Base-by-base conservation (phyloP, 495 filamentous ascomycete species). In the Physcia stellaris region DNA sequence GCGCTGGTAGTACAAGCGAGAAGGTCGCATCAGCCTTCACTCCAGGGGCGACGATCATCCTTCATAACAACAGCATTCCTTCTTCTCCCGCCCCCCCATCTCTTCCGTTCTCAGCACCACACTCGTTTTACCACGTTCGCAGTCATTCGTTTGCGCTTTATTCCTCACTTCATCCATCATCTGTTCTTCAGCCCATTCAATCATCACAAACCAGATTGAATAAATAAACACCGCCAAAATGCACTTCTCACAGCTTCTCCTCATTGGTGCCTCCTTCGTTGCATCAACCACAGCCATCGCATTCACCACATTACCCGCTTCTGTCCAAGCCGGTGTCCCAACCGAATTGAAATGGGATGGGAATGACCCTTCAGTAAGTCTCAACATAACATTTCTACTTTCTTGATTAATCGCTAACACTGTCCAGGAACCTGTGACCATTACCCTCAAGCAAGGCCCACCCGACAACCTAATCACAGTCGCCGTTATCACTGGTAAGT, bases 381-480 rank as follows among this genome's bases (percentile, higher is more conserved):
- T 28, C 9, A 9, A 4, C 10, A 31, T 13, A 16, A 15, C 24
- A 24, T 1, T 32, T n/a, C 12, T 13, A 26, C 4, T 13, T 7
- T 23, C 11, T 13, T 11, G 2, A 27, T 21, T 17, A 11, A 1
- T 2, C 23, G 18, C 38, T 17, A 18, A 29, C 32, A 18, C 44
- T 47, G 30, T 43, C 22, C 9, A 42, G 24, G 28, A 66, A 60
- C 55, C 59, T 6, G 58, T 56, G 3, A 70, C 58, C 7, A 55
- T 71, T 27, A 60, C 55, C 21, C 53, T 71, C 17, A 61, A 66
- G 20, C 55, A 64, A 48, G 67, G 67, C 21, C 24, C 42, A 2
- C 34, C 62, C 1, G 48, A 39, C 15, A 42, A 70, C 32, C 57
- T 71, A 0, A 26, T 59, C 19, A 56, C 60, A 24, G 56, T 71